Base-by-base conservation (phyloP, 148 eudicot genomes). In the Silene conica region DNA sequence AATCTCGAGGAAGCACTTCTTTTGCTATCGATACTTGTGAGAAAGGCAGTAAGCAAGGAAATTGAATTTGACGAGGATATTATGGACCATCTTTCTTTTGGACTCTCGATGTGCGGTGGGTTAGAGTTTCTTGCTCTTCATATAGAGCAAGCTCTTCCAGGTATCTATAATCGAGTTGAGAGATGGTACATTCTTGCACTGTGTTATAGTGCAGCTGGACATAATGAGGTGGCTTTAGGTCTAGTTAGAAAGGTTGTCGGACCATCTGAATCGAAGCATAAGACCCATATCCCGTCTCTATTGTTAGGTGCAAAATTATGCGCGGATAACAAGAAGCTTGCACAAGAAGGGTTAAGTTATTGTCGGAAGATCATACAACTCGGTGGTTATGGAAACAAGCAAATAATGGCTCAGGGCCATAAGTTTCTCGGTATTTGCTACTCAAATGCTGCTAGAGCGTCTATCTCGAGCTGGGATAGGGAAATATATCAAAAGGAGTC, bases 101-200 rank as follows among this genome's bases (percentile, higher is more conserved):
- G 89, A 15, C 84, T 95, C 50, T 87, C 97, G 0, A 73, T 87
- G 28, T 87, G 87, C 55, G 89, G 85, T 11, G 83, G 92, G 28
- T 95, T 86, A 70, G 96, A 85, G 74, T 81, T 84, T 54, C 79
- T 95, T 69, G 97, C 91, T 19, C 77, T 82, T 58, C 87, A 87
- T 76, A 72, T 95, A 59, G 99, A 95, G 83, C 89, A 86, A 73
- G 83, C 79, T 55, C 87, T 92, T 63, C 97, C 99, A 2, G 92
- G 99, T 25, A 73, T 78, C 10, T 95, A 86, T 72, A 72, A 63
- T 48, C 84, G 96, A 66, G 84, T 82, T 12, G 93, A 88, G 83
- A 89, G 93, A 76, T 95, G 99, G 99, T 95, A 88, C 77, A 78
- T 86, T 80, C 99, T 95, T 65, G 89, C 97, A 67, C 92, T 95